Evolutionary conservation across 805 yeast genomes (phyloP), one percentile per base, ranked within the genome.

Genomic region (Candida glaebosa): DNA sequence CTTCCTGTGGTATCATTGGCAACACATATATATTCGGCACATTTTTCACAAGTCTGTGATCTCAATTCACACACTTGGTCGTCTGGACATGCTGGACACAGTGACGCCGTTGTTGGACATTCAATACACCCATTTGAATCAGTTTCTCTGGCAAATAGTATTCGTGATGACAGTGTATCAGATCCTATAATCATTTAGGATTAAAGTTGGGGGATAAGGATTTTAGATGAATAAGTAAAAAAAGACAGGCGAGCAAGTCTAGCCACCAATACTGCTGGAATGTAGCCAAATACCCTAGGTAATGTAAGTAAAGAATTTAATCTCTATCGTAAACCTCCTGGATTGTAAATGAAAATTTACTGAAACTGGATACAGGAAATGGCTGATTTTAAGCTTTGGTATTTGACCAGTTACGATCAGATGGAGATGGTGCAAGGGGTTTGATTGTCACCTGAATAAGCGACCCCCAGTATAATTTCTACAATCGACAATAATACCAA

Each of bases 121-220:
- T 53, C 37, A 16, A 65, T 58, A 54, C 71, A 63, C 3, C 68
- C 68, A 10, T 53, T 48, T 5, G 53, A 26, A 39, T 51, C 61
- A 3, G 63, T 57, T 28, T 28, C 31, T 28, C 31, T 28, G 5
- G n/a, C 31, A 8, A 61, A 41, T 22, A 37, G 42, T 18, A 14
- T 50, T 8, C 46, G 47, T 20, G 43, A 41, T 44, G 16, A 10
- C 31, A 9, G 9, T 10, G 12, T 12, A 28, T 28, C 31, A 28
- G 26, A 22, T 22, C 26, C 26, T 7, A 22, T 22, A 22, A 22
- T 22, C 26, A 22, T 22, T 22, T 22, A 10, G 10, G 10, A 10
- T 7, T 22, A 22, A 22, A 22, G 10, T 22, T 22, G 10, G 10
- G 6, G 26, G 10, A 22, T 22, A 7, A 10, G 26, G 10, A 22